phyloP scores from a whole-genome alignment of 139 green algal genomes.

The Haematococcus lacustris region DNA sequence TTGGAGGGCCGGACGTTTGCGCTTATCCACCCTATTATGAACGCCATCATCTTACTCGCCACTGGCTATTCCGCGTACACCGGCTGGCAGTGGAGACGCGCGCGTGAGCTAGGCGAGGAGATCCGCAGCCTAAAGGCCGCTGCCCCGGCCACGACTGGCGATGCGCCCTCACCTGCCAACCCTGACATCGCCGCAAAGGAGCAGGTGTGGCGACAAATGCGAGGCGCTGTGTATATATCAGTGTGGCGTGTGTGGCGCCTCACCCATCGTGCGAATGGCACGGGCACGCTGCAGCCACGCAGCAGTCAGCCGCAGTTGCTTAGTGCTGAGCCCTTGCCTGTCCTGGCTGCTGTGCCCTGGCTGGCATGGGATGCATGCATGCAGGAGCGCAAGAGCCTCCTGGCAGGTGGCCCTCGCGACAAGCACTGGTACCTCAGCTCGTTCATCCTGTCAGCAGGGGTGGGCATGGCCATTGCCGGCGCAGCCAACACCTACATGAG shows the following conservation, averaged over 20 bases:
- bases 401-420: slow-evolving; percentile 68
- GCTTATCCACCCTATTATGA: slow-evolving; percentile 80
- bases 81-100: slow-evolving; percentile 74
- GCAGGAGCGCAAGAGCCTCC: slow-evolving; percentile 86
- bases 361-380: not conserved
- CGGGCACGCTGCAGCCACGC: not conserved
- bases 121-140: slow-evolving; percentile 72
- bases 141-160: slow-evolving; percentile 41
- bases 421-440: slow-evolving; percentile 77
- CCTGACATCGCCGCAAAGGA: slow-evolving; percentile 67
- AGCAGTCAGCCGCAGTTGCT: not conserved
- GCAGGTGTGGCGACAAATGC: slow-evolving; percentile 31
- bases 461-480: slow-evolving; percentile 76
- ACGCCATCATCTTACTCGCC: slow-evolving; percentile 69
- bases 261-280: not conserved
- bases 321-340: not conserved
- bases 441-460: slow-evolving; percentile 83
- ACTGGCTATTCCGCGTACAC: slow-evolving; percentile 85
- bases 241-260: not conserved
- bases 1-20: slow-evolving; percentile 64
- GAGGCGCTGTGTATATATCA: not conserved
- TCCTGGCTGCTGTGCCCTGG: not conserved
- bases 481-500: slow-evolving; percentile 91
- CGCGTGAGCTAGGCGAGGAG: slow-evolving; percentile 50
- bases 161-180: slow-evolving; percentile 43